Evolutionary conservation across 83 land plant species (phyloP), one percentile per base, ranked within the genome.

Genomic region (Diphasiastrum complanatum): DNA sequence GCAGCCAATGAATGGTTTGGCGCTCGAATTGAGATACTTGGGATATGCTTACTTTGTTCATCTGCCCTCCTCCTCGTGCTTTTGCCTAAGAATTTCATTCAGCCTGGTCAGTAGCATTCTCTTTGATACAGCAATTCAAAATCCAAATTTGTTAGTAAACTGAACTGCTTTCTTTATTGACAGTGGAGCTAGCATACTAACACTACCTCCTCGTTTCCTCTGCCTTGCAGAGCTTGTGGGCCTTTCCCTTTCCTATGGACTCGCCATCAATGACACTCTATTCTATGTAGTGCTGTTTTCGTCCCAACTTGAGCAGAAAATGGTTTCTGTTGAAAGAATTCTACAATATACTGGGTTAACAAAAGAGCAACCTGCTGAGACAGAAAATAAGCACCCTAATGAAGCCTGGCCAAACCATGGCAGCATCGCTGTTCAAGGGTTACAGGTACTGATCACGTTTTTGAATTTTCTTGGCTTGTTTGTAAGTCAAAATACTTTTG

Each of bases 1-100:
- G 76, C 72, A 18, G 47, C 66, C 32, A 67, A 67, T 51, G 72
- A 67, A 47, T 73, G 76, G 76, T 66, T 73, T 3, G 71, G 72
- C 11, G 52, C 51, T 47, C 57, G 72, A 11, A 64, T 72, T 31
- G 75, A 72, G 72, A 29, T 72, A 50, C 48, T 72, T 37, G 75
- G 75, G 8, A 69, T 65, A 19, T 18, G 40, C 3, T 65, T 73
- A 18, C 65, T 73, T 12, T 66, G 58, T 47, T 29, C 55, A 35
- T 70, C 75, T 1, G 71, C 75, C 4, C 41, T 72, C 5, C 36
- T 72, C 11, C 61, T 72, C 33, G 75, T 72, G n/a, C 29, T 57
- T 51, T 37, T 62, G 0, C 34, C 74, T 34, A 33, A 50, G 1
- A 54, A 38, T 27, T 18, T 70, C 4, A 54, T 70, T 31, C 27